These are phyloP conservation scores for Cordyceps javanica DNA, from an alignment of 2,329 filamentous ascomycete species.

Conservation along the genomic window DNA sequence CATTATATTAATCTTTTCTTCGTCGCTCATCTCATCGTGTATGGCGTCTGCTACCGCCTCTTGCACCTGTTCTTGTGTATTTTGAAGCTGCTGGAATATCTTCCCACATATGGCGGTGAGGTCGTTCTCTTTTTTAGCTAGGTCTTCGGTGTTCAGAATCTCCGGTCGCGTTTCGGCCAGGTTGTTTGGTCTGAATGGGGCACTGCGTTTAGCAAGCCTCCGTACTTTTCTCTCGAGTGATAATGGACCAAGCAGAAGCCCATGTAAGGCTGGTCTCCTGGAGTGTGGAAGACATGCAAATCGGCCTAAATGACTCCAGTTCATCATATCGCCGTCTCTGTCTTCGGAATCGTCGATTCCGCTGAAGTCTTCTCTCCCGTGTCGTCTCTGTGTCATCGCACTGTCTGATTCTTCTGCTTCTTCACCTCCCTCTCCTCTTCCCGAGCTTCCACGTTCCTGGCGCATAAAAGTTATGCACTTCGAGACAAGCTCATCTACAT, in stretches of 20 bases:
- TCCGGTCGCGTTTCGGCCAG: slow-evolving; percentile 69
- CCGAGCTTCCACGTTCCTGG: slow-evolving; percentile 47
- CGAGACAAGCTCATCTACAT: slow-evolving; percentile 85
- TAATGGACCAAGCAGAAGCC: slow-evolving; percentile 82
- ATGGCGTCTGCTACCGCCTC: slow-evolving; percentile 37
- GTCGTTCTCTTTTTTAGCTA: slow-evolving; percentile 72
- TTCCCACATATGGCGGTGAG: slow-evolving; percentile 71
- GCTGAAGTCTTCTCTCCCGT: slow-evolving; percentile 15
- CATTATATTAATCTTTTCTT: slow-evolving; percentile 49
- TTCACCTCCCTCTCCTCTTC: slow-evolving; percentile 44
- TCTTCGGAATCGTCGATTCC: slow-evolving; percentile 44
- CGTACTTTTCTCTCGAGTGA: slow-evolving; percentile 82
- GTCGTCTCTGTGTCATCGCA: slow-evolving; percentile 23
- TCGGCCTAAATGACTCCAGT: slow-evolving; percentile 80
- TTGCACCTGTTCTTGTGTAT: slow-evolving; percentile 42
- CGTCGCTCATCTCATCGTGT: slow-evolving; percentile 40
- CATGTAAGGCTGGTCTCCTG: slow-evolving; percentile 67
- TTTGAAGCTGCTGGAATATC: slow-evolving; percentile 58
- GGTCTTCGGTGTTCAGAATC: slow-evolving; percentile 66
- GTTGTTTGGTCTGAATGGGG: slow-evolving; percentile 61
- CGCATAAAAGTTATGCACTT: slow-evolving; percentile 89
- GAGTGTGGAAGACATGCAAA: slow-evolving; percentile 69
- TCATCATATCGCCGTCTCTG: slow-evolving; percentile 66
- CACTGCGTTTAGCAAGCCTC: slow-evolving; percentile 63
- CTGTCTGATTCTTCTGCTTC: slow-evolving; percentile 40